Evolutionary conservation across 1,284 basidiomycete species (phyloP).

Genomic region (Leucoagaricus sp.): DNA sequence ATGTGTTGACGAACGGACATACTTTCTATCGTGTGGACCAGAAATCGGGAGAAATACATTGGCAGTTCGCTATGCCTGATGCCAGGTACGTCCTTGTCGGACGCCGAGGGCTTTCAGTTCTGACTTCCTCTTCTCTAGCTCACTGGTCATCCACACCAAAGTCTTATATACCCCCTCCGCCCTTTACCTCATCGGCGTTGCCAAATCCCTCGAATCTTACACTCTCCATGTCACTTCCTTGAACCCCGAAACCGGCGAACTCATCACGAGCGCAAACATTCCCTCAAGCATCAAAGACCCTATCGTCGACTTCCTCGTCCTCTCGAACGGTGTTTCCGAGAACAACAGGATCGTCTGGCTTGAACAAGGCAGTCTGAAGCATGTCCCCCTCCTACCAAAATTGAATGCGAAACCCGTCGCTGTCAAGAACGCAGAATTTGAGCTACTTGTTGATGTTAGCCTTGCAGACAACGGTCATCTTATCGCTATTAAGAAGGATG

Average conservation of each 20-base stretch:
- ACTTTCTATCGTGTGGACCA: slow-evolving; percentile 51
- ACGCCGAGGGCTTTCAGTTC: neutral
- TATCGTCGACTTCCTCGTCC: slow-evolving; percentile 41
- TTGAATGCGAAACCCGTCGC: slow-evolving; percentile 49
- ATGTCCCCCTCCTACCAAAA: slow-evolving; percentile 54
- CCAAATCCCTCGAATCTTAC: slow-evolving; percentile 62
- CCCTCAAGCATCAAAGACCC: slow-evolving; percentile 58
- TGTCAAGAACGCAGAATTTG: slow-evolving; percentile 45
- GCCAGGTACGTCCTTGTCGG: slow-evolving; percentile 42
- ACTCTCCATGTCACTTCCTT: slow-evolving; percentile 69
- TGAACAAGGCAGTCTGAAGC: slow-evolving; percentile 57
- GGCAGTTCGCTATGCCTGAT: slow-evolving; percentile 60
- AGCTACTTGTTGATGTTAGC: slow-evolving; percentile 56
- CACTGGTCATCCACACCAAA: slow-evolving; percentile 64
- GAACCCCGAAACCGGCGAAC: slow-evolving; percentile 53
- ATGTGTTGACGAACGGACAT: slow-evolving; percentile 63
- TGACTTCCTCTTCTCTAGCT: slow-evolving; percentile 39
- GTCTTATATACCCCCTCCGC: slow-evolving; percentile 53
- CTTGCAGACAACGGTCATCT: slow-evolving; percentile 49
- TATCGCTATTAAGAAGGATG: slow-evolving; percentile 55
- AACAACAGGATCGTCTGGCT: slow-evolving; percentile 65
- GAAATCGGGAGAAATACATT: slow-evolving; percentile 50
- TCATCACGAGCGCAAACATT: slow-evolving; percentile 53
- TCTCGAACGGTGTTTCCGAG: slow-evolving; percentile 29
- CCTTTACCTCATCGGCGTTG: slow-evolving; percentile 70